Evolutionary conservation across 805 yeast genomes (phyloP).

Genomic region (Nakazawaea populi): DNA sequence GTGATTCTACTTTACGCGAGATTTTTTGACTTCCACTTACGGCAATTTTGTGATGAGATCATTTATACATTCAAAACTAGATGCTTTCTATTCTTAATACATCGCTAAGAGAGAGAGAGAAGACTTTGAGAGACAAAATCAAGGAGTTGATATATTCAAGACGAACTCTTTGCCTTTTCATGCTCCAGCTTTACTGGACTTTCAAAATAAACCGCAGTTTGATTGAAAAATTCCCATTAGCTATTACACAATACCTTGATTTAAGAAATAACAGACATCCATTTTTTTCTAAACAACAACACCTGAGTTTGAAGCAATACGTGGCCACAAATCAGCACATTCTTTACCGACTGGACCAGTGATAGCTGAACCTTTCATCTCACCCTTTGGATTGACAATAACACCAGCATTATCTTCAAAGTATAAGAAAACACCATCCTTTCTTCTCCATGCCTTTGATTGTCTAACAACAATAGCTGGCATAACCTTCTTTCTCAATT

Average conservation of each 20-base stretch:
- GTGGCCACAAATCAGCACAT: constrained; percentile 99
- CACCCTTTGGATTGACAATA: constrained; percentile 99
- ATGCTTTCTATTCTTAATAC: too few relatives aligned
- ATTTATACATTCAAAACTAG: too few relatives aligned
- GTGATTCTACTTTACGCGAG: too few relatives aligned
- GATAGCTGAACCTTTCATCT: constrained; percentile 99
- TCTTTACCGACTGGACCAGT: constrained; percentile 99
- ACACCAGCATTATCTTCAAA: constrained; percentile 99
- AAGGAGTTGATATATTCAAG: too few relatives aligned
- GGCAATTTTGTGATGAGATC: too few relatives aligned
- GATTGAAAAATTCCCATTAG: constrained; percentile 9
- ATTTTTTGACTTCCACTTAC: too few relatives aligned
- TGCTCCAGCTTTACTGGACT: too few relatives aligned
- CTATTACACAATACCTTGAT: constrained; percentile 14
- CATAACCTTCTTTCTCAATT: constrained; percentile 99
- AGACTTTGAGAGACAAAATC: too few relatives aligned
- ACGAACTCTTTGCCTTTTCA: too few relatives aligned
- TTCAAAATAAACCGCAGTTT: too few relatives aligned
- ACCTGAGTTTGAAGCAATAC: constrained; percentile 99
- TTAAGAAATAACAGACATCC: constrained; percentile 5
- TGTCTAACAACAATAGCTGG: constrained; percentile 99
- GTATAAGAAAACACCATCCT: constrained; percentile 99
- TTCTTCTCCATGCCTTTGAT: constrained; percentile 99
- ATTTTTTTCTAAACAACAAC: constrained; percentile 81
- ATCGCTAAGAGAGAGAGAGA: too few relatives aligned